Conservation (phyloP, 2,329 filamentous ascomycete genomes). For the Onygena corvina region DNA sequence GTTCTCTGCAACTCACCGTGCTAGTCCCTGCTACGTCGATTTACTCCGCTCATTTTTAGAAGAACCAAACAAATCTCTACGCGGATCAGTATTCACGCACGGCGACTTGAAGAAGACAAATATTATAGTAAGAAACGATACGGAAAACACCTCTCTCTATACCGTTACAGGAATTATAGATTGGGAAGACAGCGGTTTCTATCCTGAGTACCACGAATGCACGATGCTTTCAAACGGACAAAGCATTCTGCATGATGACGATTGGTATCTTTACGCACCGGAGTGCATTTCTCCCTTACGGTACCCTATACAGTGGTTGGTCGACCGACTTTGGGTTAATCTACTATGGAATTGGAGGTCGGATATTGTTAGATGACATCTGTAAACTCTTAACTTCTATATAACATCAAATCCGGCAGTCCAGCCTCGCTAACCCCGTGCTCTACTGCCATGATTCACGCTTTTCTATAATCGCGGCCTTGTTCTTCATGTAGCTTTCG, state of each 20-base stretch:
- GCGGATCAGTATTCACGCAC: conserved; percentile 13
- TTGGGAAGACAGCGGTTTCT: conserved; percentile 25
- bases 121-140: conserved; percentile 10
- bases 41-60: conserved; percentile 19
- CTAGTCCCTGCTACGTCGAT: conserved; percentile 18
- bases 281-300: conserved; percentile 18
- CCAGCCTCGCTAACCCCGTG: background rate
- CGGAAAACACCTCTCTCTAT: conserved; percentile 7
- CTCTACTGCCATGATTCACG: conserved; percentile 12
- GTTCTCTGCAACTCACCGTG: conserved; percentile 18
- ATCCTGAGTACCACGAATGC: conserved; percentile 23
- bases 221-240: conserved; percentile 16
- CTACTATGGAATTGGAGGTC: background rate
- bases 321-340: conserved; percentile 13
- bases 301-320: conserved; percentile 9
- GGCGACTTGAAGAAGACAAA: conserved; percentile 11
- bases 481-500: conserved; percentile 2
- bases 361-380: background rate
- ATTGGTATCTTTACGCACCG: conserved; percentile 24
- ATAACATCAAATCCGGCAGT: background rate
- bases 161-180: conserved; percentile 23
- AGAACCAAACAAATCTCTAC: conserved; percentile 1
- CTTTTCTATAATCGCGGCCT: background rate
- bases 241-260: conserved; percentile 18
- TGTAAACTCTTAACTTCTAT: background rate